Base-by-base conservation (phyloP, 2,329 filamentous ascomycete species). In the Sarocladiaceae sp. region DNA sequence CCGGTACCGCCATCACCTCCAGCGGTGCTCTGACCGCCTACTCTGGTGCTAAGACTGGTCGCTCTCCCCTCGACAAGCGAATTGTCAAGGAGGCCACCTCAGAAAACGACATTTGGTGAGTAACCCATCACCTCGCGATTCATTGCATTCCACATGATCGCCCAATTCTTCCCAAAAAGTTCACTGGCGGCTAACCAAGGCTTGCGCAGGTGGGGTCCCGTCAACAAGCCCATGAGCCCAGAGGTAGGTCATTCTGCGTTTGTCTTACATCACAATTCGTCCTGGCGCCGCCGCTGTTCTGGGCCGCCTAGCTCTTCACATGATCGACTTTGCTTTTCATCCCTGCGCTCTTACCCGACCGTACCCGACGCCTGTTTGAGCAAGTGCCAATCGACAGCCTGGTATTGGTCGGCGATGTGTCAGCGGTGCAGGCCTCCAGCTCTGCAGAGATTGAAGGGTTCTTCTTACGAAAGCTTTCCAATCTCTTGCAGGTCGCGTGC, bases 191-290 rank as follows among this genome's bases (percentile, higher is more conserved):
- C 63, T 71, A 62, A 70, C 64, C 56, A 50, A 28, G 53, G 52
- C 39, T 48, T 57, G 52, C 55, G 51, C 54, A 78, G 76, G 75
- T 97, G 94, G 94, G 94, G 94, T 66, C 93, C 94, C 53, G 94
- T 99, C 62, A 99, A 99, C 82, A 97, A 97, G 84, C 89, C 93
- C 68, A 99, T 99, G 94, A 86, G 84, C 61, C 83, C 91, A 64
- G 92, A 97, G 72, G 94, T 97, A 87, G 84, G 60, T 59, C 37
- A 36, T 54, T 25, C 40, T 53, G 52, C 54, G 31, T 52, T 54
- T 47, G 51, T 36, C 39, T 53, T 52, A 51, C 46, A 50, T 50
- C 47, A 44, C 29, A 40, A 8, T 35, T 50, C 49, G 25, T 44
- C 17, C 54, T 18, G 25, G 44, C 26, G 26, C 44, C 44, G 22